Base-by-base conservation (phyloP, 192 early-diverging fungal species). In the Oehlia diaphana region DNA sequence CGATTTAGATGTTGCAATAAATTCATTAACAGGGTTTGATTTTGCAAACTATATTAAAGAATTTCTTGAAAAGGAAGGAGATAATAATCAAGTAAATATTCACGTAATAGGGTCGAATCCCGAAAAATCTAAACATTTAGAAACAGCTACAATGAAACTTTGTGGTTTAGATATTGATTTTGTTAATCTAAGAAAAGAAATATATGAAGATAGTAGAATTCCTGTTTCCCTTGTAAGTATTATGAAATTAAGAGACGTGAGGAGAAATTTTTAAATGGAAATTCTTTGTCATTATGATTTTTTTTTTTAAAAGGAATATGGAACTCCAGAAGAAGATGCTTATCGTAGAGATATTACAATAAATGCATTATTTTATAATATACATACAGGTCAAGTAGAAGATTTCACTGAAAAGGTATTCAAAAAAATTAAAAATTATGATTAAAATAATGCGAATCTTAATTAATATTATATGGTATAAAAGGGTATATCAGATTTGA, bases 311-410 rank as follows among this genome's bases (percentile, higher is more conserved):
- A 74, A 90, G 89, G 82, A 81, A 49, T 97, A 95, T 83, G 98
- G 97, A 28, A 96, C 96, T 14, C 96, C 98, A 0, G 67, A 81
- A 14, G 92, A 99, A 77, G 98, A 99, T 81, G 97, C 98, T 8
- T 83, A 90, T 67, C 92, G 98, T 0, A 89, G 98, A n/a, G 98
- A 99, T 83, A 96, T 92, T 14, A 99, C 98, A 31, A 97, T 99
- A 82, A 99, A 99, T 79, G 92, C 96, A 16, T 87, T 99, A 66
- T 98, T 99, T 74, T 99, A 96, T 86, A 99, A 99, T 84, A 89
- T 99, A 14, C 92, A 95, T 76, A 94, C 95, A 0, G 73, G 83
- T 1, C 9, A 83, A 44, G 93, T 98, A 9, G 97, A 98, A 86
- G 97, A 98, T 83, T 96, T 92, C 74, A 97, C 94, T 3, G 85